Base-by-base conservation (phyloP, 345 rosid genomes). In the Hibiscus trionum region DNA sequence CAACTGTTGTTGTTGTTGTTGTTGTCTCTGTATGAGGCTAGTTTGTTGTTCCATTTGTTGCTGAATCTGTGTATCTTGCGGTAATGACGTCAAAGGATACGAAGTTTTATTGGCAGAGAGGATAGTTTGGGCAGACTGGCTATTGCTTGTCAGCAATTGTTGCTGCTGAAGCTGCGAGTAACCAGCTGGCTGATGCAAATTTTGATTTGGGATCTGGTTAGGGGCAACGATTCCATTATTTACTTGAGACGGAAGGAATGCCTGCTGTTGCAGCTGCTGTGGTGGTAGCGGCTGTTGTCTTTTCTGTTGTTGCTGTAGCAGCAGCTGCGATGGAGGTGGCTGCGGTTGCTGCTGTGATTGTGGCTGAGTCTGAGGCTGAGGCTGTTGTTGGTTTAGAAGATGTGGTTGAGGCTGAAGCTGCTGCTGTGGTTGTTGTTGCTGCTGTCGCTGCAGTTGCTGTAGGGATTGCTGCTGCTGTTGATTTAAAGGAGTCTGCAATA, bases 11-110 rank as follows among this genome's bases (percentile, higher is more conserved):
- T 83, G 97, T 78, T 80, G 88, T 3, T 80, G 86, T 78, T 80
- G 88, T 3, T 80, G 86, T 76, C 86, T 87, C 73, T 84, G 88
- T 42, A 79, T 67, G 71, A 82, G 83, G 81, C 77, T 78, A 73
- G 93, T 66, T 56, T 88, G 90, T 55, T 87, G 94, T 75, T 90
- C 98, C 71, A 80, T 79, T 74, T 82, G 89, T 78, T 77, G 89
- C 73, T 80, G 86, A 74, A 85, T 79, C 77, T 84, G 88, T 3
- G 83, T 21, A 46, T 93, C 98, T 80, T 85, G 90, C 3, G 89
- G 83, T 70, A 84, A 77, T 17, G 90, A 79, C 19, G 86, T 82
- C 66, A 84, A 63, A 73, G 73, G 90, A 78, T 82, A 80, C 49
- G 92, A 78, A 76, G 73, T 74, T 82, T 84, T 94, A 71, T 56